Conservation (phyloP, 2,329 filamentous ascomycete genomes). For the Orbilia brochopaga region DNA sequence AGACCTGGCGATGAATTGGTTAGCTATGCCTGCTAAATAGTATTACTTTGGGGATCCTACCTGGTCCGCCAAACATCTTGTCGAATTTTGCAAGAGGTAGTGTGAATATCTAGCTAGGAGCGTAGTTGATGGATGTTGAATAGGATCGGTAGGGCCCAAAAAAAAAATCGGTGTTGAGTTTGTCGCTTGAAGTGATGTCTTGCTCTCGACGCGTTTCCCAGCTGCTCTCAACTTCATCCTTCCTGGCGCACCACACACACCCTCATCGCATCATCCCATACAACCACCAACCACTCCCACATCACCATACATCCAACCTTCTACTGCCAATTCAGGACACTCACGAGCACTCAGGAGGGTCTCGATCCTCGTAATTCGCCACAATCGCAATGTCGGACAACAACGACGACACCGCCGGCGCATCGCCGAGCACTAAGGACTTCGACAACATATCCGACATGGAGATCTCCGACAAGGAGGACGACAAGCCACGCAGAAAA, state of each 20-base stretch:
- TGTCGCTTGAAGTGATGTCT: constrained; percentile 19
- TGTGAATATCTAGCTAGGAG: constrained; percentile 11
- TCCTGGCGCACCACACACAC: neutral
- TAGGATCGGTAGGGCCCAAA: constrained; percentile 7
- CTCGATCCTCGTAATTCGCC: neutral
- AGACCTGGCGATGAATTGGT: constrained; percentile 64
- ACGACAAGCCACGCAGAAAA: constrained; percentile 30
- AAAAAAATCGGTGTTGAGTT: constrained; percentile 40
- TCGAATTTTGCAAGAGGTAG: neutral
- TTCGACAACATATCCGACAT: constrained; percentile 34
- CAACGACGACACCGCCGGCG: constrained; percentile 22
- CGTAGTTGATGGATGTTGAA: constrained; percentile 11
- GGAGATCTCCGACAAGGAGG: constrained; percentile 45
- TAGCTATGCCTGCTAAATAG: neutral
- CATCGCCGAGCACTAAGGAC: constrained; percentile 20
- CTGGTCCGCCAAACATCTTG: constrained; percentile 54
- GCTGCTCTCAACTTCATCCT: neutral
- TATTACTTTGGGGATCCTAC: neutral
- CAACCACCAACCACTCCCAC: neutral
- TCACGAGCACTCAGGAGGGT: neutral
- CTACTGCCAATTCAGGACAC: neutral
- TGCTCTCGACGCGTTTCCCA: neutral
- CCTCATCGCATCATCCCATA: neutral
- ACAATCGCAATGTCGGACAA: constrained; percentile 30
- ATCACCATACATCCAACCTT: constrained; percentile 8